Evolutionary conservation across 306 rosid genomes (phyloP).

Genomic region (Gastrolobium bilobum): DNA sequence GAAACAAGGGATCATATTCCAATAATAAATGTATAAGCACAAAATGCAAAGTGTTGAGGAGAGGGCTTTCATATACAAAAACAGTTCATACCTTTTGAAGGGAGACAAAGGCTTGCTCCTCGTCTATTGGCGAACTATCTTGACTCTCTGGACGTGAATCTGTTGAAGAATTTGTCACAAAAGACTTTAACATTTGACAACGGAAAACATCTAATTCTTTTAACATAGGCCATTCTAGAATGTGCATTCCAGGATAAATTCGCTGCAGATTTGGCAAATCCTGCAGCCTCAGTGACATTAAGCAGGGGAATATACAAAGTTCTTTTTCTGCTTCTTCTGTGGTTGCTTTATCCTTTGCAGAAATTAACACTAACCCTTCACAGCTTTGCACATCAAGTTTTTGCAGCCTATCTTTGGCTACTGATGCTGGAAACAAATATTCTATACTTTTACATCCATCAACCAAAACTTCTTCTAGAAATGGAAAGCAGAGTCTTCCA

Average conservation of each 20-base stretch:
- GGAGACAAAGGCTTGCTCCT: background rate
- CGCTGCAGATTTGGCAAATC: background rate
- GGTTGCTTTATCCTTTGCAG: background rate
- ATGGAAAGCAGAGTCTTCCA: background rate
- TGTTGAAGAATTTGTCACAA: background rate
- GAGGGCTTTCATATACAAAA: background rate
- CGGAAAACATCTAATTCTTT: background rate
- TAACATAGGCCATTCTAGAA: slow-evolving; percentile 6
- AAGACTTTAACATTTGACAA: slow-evolving; percentile 7
- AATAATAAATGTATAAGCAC: background rate
- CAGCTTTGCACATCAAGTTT: background rate
- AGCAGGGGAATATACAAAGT: background rate
- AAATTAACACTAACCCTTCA: background rate
- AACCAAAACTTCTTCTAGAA: background rate
- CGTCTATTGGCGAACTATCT: background rate
- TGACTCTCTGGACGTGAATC: background rate
- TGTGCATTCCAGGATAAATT: background rate
- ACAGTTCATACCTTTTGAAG: slow-evolving; percentile 25
- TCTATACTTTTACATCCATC: too few species aligned
- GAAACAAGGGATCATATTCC: too few species aligned
- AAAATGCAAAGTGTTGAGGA: background rate
- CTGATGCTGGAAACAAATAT: too few species aligned
- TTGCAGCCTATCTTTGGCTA: background rate
- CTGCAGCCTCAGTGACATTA: background rate
- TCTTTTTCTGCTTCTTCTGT: background rate